phyloP scores from a whole-genome alignment of 1,284 basidiomycete genomes.

The Ustilago loliicola region DNA sequence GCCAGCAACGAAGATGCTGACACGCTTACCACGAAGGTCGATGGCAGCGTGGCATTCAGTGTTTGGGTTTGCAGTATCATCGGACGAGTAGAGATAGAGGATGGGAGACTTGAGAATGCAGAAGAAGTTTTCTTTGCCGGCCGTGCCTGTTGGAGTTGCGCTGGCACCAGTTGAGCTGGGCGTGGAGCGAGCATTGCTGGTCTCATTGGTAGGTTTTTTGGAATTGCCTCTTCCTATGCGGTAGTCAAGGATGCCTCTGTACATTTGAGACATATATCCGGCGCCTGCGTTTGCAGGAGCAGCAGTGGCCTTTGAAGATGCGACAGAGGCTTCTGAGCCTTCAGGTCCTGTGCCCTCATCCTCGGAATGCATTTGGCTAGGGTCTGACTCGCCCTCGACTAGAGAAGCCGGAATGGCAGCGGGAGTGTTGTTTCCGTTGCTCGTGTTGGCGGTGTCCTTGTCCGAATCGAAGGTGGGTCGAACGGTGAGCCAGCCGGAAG shows the following conservation, averaged over 20 bases:
- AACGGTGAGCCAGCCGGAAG: slow-evolving; percentile 59
- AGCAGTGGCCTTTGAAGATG: slow-evolving; percentile 4
- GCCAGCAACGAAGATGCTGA: slow-evolving; percentile 62
- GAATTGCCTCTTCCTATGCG: slow-evolving; percentile 30
- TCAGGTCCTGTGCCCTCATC: slow-evolving; percentile 21
- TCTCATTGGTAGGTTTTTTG: slow-evolving; percentile 26
- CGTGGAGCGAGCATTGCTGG: slow-evolving; percentile 13
- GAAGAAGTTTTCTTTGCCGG: slow-evolving; percentile 58
- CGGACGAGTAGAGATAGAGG: slow-evolving; percentile 67
- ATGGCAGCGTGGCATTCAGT: slow-evolving; percentile 68
- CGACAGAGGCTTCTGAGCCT: slow-evolving; percentile 10
- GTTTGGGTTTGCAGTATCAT: slow-evolving; percentile 52
- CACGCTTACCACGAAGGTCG: slow-evolving; percentile 63
- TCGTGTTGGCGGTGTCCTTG: slow-evolving; percentile 24
- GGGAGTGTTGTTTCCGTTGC: slow-evolving; percentile 4
- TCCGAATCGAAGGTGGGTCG: slow-evolving; percentile 52
- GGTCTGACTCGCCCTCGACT: slow-evolving; percentile 32
- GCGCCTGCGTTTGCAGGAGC: slow-evolving; percentile 10
- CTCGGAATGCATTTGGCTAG: slow-evolving; percentile 23
- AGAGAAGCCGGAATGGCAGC: slow-evolving; percentile 30
- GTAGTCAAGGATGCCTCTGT: slow-evolving; percentile 64
- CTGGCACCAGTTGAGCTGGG: slow-evolving; percentile 10
- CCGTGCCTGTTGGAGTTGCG: slow-evolving; percentile 29
- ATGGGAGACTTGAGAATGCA: slow-evolving; percentile 67
- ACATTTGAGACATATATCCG: slow-evolving; percentile 64